These are phyloP conservation scores for Albatrellus ellisii DNA, from an alignment of 768 basidiomycete genomes.

Conservation along the genomic window DNA sequence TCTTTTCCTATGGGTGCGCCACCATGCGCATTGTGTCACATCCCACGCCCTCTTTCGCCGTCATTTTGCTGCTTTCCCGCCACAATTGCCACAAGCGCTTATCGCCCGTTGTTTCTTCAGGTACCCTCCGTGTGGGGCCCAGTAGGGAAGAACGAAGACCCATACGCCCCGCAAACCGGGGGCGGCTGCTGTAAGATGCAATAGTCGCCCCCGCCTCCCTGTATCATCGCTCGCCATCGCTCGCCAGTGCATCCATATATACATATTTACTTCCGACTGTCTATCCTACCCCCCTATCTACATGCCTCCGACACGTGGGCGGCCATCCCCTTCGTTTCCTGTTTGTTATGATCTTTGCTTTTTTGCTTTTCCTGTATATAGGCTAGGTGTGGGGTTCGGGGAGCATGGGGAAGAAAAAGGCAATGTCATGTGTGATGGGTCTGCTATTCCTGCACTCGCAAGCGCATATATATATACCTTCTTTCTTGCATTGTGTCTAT, in stretches of 20 bases:
- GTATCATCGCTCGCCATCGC: not conserved
- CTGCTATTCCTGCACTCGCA: no score
- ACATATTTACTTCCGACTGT: not conserved
- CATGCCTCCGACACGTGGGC: no score
- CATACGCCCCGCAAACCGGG: slow-evolving; percentile 53
- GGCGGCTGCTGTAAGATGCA: slow-evolving; percentile 2
- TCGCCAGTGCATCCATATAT: not conserved
- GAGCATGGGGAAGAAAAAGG: no score
- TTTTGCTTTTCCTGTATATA: no score
- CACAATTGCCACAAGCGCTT: not conserved
- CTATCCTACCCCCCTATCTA: not conserved
- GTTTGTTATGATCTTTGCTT: no score
- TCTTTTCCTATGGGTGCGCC: not conserved
- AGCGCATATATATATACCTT: not conserved
- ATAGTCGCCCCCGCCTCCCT: not conserved
- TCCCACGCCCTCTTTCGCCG: not conserved
- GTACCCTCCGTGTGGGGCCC: slow-evolving; percentile 97
- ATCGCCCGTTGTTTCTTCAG: slow-evolving; percentile 24
- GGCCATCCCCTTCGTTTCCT: no score
- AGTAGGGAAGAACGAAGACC: slow-evolving; percentile 81
- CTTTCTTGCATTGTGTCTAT: not conserved
- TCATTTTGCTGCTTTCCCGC: not conserved
- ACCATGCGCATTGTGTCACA: not conserved
- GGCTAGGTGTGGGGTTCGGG: no score
- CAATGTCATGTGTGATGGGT: no score